These are phyloP conservation scores for Aspergillus hortae DNA, from an alignment of 2,329 filamentous ascomycete genomes.

Conservation along the genomic window DNA sequence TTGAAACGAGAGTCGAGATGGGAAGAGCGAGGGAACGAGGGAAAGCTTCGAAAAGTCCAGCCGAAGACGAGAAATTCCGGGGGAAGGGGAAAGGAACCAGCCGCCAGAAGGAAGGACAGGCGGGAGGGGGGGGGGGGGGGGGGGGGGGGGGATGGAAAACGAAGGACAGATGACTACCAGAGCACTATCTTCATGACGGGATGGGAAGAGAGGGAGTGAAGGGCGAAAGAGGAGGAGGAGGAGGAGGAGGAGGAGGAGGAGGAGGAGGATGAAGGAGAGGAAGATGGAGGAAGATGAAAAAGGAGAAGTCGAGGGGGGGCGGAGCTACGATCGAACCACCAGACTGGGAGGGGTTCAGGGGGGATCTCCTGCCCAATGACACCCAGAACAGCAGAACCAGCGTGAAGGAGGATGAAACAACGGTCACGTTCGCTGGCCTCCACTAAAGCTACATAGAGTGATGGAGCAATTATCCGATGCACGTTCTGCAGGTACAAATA, in stretches of 20 bases:
- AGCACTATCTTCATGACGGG: slow-evolving; percentile 34
- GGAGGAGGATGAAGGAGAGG: too few species aligned
- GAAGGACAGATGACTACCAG: slow-evolving; percentile 26
- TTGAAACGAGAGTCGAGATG: neutral
- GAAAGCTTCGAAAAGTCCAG: slow-evolving; percentile 25
- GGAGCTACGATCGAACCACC: neutral
- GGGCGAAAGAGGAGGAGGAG: neutral
- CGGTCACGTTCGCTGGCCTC: slow-evolving; percentile 2
- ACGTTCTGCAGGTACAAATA: too few species aligned
- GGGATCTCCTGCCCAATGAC: too few species aligned
- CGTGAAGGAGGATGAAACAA: slow-evolving; percentile 16
- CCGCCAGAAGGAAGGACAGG: slow-evolving; percentile 16
- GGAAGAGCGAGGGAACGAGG: slow-evolving; percentile 1
- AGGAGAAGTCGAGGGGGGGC: slow-evolving; percentile 4
- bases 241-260: neutral
- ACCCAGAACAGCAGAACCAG: too few species aligned
- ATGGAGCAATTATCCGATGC: too few species aligned
- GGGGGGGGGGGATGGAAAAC: slow-evolving; percentile 15
- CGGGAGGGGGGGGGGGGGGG: slow-evolving; percentile 10
- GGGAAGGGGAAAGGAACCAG: slow-evolving; percentile 21
- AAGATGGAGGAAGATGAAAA: slow-evolving; percentile 6
- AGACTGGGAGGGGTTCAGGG: neutral
- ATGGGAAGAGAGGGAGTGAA: slow-evolving; percentile 2
- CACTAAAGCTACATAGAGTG: too few species aligned
- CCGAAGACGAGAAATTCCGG: slow-evolving; percentile 18